These are phyloP conservation scores for Aspergillus texensis DNA, from an alignment of 2,329 filamentous ascomycete genomes.

Conservation along the genomic window DNA sequence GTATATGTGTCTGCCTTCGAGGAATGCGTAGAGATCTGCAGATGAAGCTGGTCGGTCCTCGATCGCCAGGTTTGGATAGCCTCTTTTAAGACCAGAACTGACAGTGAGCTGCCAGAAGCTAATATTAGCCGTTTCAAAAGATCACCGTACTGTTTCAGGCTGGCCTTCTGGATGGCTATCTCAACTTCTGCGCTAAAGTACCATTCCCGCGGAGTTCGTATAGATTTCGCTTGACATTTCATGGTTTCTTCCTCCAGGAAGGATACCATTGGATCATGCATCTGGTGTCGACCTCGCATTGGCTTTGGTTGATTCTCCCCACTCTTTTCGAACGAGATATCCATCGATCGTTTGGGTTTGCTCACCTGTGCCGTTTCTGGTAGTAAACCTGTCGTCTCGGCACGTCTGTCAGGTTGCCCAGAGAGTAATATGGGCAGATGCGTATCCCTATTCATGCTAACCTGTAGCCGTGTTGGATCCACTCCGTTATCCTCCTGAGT, in stretches of 20 bases:
- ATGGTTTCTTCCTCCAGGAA: not conserved
- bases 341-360: not conserved
- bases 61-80: not conserved
- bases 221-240: not conserved
- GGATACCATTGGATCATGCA: not conserved
- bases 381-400: not conserved
- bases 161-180: not conserved
- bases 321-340: not conserved
- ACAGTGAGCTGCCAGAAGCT: not conserved
- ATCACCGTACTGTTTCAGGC: too few relatives aligned
- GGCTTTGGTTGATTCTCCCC: not conserved
- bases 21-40: not conserved
- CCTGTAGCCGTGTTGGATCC: not conserved
- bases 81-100: not conserved
- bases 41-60: not conserved
- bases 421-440: not conserved
- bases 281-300: not conserved
- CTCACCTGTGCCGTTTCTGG: too few relatives aligned
- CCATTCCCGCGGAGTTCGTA: not conserved
- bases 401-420: not conserved
- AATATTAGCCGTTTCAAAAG: not conserved
- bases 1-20: not conserved
- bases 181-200: not conserved
- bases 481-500: not conserved
- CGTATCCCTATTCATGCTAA: not conserved